Base-by-base conservation (phyloP, 2,329 filamentous ascomycete genomes). In the Ceratocystis ficicola region DNA sequence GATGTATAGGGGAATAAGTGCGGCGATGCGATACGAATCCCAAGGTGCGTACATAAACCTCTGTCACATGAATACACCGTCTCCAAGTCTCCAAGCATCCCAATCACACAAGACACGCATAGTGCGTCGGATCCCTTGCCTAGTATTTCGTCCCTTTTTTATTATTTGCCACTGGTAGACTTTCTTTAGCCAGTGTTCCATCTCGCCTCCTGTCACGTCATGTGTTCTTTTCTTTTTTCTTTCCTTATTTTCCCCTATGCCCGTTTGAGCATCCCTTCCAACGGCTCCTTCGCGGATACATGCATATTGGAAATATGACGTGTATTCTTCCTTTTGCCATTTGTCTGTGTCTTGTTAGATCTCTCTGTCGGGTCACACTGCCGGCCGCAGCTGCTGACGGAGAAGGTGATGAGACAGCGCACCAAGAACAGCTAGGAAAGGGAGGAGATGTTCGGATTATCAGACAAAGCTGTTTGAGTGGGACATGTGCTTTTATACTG, bases 21-120 rank as follows among this genome's bases (percentile, higher is more conserved):
- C 66, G 20, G 66, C 66, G 17, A 36, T 62, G 28, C 55, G 66
- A 30, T 67, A 67, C 36, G 55, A 67, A n/a, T 22, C 48, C 15
- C 63, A 55, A 59, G 63, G 63, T 64, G 57, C 32, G 67, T 68
- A 44, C 55, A 15, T 28, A 62, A 60, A 52, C 63, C 66, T 66
- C 69, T 59, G 68, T 69, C 65, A 25, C 68, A 72, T 73, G 15
- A 7, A 32, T 36, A 20, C 30, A 36, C 25, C 6, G 8, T n/a
- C 15, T 25, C n/a, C 46, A 30, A 30, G 8, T n/a, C 15, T 25
- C n/a, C 46, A 30, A 30, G 30, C 30, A 30, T 30, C 1, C 7
- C 30, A 50, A 25, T 8, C 46, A 50, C 46, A 50, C 6, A 50
- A 50, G 46, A 6, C 46, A n/a, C n/a, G 46, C 6, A 50, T 3